Conservation (phyloP, 139 green algal genomes). For the Chlamydomonas incerta region DNA sequence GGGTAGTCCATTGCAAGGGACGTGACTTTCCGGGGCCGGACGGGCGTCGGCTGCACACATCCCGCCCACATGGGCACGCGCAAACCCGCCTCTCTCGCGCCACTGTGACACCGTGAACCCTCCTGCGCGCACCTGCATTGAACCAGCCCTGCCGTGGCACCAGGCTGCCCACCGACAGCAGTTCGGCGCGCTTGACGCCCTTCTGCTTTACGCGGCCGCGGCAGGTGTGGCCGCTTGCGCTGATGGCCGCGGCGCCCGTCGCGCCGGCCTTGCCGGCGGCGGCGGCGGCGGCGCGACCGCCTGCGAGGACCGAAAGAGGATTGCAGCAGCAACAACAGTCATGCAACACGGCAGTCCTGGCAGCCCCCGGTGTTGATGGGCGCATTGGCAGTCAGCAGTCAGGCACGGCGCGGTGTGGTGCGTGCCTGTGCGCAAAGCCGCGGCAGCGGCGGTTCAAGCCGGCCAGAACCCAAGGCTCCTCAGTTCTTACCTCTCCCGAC, state of each 20-base stretch:
- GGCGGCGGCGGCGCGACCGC: not conserved
- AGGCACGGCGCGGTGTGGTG: no score
- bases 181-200: constrained; percentile 54
- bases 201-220: constrained; percentile 87
- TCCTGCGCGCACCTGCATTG: constrained; percentile 68
- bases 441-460: no score
- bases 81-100: no score
- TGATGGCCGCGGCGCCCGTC: constrained; percentile 60
- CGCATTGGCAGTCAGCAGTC: no score
- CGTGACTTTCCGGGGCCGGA: no score
- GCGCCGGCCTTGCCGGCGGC: not conserved
- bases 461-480: no score
- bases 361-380: no score
- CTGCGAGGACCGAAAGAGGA: not conserved
- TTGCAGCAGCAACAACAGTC: not conserved
- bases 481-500: constrained; percentile 5
- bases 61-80: no score
- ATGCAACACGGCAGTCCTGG: no score
- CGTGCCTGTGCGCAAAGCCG: no score
- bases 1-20: not conserved
- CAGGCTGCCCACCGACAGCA: constrained; percentile 44
- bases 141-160: constrained; percentile 71
- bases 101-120: no score
- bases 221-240: constrained; percentile 79
- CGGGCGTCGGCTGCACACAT: no score